These are phyloP conservation scores for Eucalyptus melliodora DNA, from an alignment of 345 rosid genomes.

Conservation along the genomic window DNA sequence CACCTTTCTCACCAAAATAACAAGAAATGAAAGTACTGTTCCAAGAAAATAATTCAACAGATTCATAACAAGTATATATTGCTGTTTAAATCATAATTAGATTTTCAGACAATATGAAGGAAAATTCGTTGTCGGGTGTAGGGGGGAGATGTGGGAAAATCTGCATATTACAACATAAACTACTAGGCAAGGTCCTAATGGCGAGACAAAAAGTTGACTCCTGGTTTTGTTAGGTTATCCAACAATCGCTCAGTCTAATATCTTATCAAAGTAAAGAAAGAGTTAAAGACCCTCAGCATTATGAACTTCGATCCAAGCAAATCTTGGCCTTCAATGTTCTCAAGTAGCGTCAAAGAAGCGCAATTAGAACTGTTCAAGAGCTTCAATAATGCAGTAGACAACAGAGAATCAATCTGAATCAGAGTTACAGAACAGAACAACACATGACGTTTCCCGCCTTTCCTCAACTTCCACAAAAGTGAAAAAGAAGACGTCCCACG, in stretches of 20 bases:
- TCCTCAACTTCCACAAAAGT: background rate
- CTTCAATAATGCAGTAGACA: background rate
- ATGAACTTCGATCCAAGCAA: background rate
- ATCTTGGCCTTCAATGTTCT: background rate
- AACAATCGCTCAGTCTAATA: background rate
- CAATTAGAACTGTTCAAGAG: background rate
- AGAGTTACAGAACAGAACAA: background rate
- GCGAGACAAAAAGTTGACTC: background rate
- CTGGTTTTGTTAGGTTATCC: background rate
- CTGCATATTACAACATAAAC: background rate
- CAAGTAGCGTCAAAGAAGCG: background rate
- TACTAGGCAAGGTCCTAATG: background rate
- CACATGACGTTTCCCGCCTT: background rate
- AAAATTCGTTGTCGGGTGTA: background rate
- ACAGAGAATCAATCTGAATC: background rate
- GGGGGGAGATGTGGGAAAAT: background rate
- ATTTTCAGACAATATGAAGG: background rate
- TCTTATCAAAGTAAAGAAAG: background rate
- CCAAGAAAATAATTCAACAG: background rate
- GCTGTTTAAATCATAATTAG: background rate
- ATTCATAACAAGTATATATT: background rate
- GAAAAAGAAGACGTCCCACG: background rate
- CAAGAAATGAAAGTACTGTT: background rate
- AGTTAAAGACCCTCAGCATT: background rate
- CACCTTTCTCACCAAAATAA: background rate